A percentile compares a stretch with the other conserved stretches of the same genome.
Conservation (phyloP, 2,329 filamentous ascomycete species). For the Fusarium vanettenii region DNA sequence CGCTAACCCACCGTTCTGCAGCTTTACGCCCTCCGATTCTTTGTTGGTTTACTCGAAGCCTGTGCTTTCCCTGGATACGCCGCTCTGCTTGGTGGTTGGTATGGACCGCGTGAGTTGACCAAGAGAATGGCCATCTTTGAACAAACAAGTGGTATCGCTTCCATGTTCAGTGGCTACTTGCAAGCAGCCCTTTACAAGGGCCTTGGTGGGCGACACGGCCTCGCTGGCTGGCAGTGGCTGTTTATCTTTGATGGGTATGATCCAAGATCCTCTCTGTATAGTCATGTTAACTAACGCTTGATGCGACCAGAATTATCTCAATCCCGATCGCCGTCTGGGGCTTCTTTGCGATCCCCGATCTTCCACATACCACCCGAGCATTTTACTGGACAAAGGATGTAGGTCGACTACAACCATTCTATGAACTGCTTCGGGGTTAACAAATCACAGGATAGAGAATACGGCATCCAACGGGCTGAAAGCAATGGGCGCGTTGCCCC, state of each 20-base stretch:
- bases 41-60: background rate
- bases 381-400: background rate
- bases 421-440: too few species aligned
- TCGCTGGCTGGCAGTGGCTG: background rate
- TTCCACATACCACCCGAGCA: background rate
- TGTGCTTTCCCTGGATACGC: background rate
- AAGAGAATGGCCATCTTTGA: background rate
- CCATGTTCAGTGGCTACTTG: background rate
- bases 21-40: background rate
- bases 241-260: background rate
- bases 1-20: background rate
- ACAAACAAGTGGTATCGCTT: background rate
- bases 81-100: background rate
- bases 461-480: conserved; percentile 13
- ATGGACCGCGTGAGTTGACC: background rate
- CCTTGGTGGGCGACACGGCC: background rate
- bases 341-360: background rate
- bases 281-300: background rate
- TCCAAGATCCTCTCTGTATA: background rate
- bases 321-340: background rate
- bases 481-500: conserved; percentile 15
- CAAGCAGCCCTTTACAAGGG: background rate
- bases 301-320: background rate
- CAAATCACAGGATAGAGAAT: conserved; percentile 7
- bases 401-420: background rate